These are phyloP conservation scores for Tolypocladium guangdongense DNA, from an alignment of 2,329 filamentous ascomycete genomes.

Conservation along the genomic window DNA sequence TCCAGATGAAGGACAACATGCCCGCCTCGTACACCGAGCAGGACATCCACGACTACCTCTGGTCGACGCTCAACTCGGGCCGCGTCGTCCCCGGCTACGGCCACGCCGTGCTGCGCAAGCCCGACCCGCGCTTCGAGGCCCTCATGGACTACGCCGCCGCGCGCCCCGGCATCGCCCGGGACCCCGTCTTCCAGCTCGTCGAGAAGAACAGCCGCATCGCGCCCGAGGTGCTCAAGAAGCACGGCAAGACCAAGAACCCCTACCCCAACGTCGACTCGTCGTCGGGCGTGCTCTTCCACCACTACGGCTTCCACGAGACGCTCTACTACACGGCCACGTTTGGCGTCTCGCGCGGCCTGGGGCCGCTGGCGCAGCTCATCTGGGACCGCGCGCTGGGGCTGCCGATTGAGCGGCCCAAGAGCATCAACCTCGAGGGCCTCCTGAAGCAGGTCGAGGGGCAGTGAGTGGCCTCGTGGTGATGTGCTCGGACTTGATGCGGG, in stretches of 20 bases:
- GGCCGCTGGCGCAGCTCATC: conserved; percentile 85
- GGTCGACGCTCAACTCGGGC: conserved; percentile 85
- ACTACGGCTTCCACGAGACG: conserved; percentile 96
- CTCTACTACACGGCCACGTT: conserved; percentile 81
- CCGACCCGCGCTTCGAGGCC: conserved; percentile 91
- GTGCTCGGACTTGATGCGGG: too few relatives aligned
- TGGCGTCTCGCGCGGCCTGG: conserved; percentile 60
- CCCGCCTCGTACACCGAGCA: conserved; percentile 66
- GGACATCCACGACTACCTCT: conserved; percentile 82
- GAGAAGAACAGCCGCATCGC: conserved; percentile 89
- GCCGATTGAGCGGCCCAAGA: conserved; percentile 96
- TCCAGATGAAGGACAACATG: conserved; percentile 89
- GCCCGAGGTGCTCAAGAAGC: conserved; percentile 79
- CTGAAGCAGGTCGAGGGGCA: conserved; percentile 52
- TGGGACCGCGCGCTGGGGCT: conserved; percentile 92
- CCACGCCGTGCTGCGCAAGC: conserved; percentile 91
- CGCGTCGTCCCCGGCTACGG: conserved; percentile 93
- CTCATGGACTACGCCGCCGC: conserved; percentile 89
- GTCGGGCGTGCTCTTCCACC: conserved; percentile 91
- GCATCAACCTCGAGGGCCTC: conserved; percentile 83
- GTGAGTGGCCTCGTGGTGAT: conserved; percentile 10
- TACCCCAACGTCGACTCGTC: conserved; percentile 94
- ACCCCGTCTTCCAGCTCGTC: conserved; percentile 90
- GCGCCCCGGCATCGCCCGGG: conserved; percentile 71
- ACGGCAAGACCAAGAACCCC: conserved; percentile 97